phyloP scores from a whole-genome alignment of 176 grass and related monocot species.

The Secale cereale region DNA sequence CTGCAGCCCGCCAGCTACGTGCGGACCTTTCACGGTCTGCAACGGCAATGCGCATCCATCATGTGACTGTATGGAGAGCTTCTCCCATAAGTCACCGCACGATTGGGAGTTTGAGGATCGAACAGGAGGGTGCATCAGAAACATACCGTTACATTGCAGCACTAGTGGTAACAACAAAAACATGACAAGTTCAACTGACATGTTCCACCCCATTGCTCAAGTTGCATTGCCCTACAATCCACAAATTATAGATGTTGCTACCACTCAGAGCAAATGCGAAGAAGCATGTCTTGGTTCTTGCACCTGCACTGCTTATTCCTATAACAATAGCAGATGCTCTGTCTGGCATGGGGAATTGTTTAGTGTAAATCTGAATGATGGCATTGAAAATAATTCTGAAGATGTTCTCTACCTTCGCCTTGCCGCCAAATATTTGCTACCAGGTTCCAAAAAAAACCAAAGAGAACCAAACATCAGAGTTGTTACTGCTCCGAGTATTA shows the following conservation, averaged over 20 bases:
- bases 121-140: neutral
- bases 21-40: neutral
- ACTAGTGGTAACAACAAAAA: neutral
- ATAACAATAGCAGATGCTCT: neutral
- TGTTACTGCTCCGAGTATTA: neutral
- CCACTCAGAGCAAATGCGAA: neutral
- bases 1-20: neutral
- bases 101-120: constrained; percentile 1
- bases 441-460: neutral
- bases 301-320: neutral
- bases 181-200: neutral
- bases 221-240: neutral
- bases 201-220: neutral
- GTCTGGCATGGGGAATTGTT: neutral
- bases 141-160: neutral
- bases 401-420: neutral
- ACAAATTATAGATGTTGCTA: neutral
- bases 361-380: neutral
- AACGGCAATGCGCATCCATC: neutral
- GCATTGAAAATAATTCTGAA: neutral
- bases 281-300: neutral
- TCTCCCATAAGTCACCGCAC: neutral
- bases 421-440: neutral
- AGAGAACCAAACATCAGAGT: neutral
- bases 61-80: neutral